A percentile compares a stretch with the other conserved stretches of the same genome.
Evolutionary conservation across 805 yeast genomes (phyloP).

Genomic region (Starmerella stigmatis): DNA sequence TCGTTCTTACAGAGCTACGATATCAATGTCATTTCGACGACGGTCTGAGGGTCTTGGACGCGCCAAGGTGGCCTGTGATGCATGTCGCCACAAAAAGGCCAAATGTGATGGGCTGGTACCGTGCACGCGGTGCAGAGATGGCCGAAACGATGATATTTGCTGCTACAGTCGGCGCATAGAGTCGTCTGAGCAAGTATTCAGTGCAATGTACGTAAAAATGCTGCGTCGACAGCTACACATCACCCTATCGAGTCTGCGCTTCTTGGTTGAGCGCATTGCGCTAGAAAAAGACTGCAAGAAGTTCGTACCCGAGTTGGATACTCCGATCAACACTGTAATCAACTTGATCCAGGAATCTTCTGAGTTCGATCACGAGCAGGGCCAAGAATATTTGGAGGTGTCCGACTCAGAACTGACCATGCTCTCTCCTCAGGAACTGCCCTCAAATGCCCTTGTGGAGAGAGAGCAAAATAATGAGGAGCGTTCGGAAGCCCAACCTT

Average conservation of each 20-base stretch:
- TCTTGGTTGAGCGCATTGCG: constrained; percentile 2
- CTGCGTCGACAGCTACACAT: constrained; percentile 2
- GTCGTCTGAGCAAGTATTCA: constrained; percentile 1
- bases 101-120: constrained; percentile 5
- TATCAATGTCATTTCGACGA: constrained; percentile 1
- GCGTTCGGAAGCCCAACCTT: too few relatives aligned
- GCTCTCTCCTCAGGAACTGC: background rate
- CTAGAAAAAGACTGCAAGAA: background rate
- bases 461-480: too few relatives aligned
- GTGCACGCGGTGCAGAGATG: constrained; percentile 3
- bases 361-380: constrained; percentile 2
- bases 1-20: background rate
- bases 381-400: background rate
- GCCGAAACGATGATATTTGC: constrained; percentile 4
- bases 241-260: background rate
- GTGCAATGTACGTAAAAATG: constrained; percentile 3
- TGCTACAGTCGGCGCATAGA: constrained; percentile 6
- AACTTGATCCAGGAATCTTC: background rate
- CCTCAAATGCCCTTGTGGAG: too few relatives aligned
- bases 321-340: constrained; percentile 3
- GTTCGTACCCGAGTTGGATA: background rate
- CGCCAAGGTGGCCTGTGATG: constrained; percentile 6
- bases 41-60: constrained; percentile 3
- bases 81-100: constrained; percentile 7
- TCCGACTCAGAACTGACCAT: constrained; percentile 4